These are phyloP conservation scores for Auriscalpium microsporum DNA, from an alignment of 768 basidiomycete genomes.

Conservation along the genomic window DNA sequence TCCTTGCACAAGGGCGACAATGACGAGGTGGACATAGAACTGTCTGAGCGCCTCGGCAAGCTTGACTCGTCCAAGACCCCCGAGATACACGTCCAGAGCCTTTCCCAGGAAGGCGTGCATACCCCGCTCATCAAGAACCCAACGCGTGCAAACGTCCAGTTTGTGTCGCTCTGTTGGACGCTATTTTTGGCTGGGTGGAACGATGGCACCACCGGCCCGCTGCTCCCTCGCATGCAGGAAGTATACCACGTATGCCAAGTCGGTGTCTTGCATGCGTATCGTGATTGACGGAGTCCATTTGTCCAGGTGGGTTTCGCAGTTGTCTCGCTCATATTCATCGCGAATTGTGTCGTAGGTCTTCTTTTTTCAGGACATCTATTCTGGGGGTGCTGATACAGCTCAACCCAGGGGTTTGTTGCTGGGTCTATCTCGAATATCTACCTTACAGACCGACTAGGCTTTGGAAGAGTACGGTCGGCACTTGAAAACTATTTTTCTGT, in stretches of 20 bases:
- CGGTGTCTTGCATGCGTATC: neutral
- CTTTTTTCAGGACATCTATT: neutral
- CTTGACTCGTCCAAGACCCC: neutral
- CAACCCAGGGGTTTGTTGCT: conserved; percentile 38
- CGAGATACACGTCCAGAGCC: neutral
- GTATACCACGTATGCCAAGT: conserved; percentile 35
- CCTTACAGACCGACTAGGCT: conserved; percentile 35
- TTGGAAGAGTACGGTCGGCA: conserved; percentile 34
- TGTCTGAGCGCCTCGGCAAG: neutral
- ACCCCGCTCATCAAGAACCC: neutral
- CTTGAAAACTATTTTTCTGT: neutral
- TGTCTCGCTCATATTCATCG: conserved; percentile 57
- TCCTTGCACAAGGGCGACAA: neutral
- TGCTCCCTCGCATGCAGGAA: conserved; percentile 62
- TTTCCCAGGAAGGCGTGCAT: neutral
- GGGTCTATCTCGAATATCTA: conserved; percentile 41
- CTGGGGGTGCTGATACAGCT: neutral
- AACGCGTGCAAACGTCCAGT: neutral
- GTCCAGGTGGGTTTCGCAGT: conserved; percentile 39
- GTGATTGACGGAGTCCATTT: neutral
- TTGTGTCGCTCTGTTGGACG: neutral
- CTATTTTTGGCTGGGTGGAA: conserved; percentile 2
- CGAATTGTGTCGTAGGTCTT: conserved; percentile 32
- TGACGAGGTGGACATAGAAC: neutral
- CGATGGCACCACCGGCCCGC: conserved; percentile 54